Evolutionary conservation across 768 basidiomycete genomes (phyloP), one percentile per base, ranked within the genome.

Genomic region (Clitopilus hobsonii): DNA sequence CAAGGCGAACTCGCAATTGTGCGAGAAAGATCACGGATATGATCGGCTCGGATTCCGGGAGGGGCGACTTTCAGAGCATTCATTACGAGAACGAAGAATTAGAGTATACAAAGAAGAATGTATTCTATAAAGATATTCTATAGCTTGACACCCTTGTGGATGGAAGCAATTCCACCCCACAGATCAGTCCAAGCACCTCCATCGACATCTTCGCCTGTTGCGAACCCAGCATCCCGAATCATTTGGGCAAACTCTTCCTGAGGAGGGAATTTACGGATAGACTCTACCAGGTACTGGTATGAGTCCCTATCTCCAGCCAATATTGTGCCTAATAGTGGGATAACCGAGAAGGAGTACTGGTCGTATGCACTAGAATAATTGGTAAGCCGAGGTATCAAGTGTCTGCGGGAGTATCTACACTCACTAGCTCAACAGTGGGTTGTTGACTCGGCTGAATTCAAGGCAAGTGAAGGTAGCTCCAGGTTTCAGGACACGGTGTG

Each of bases 231-330:
- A 20, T 91, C 85, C 58, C 79, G 70, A 62, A 96, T 91, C 94
- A 98, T 89, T 61, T 82, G 72, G 5, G 94, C 86, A 71, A 98
- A 98, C 54, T 90, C 86, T 6, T 81, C 74, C 68, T 97, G 95
- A 10, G 83, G 77, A 24, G 95, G 95, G 76, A 98, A 98, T 61
- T 83, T 85, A 38, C 94, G 88, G 63, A 99, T 98, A 10, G 94
- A 97, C 70, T 99, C 97, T 38, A 98, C 93, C 41, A 99, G 81
- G 69, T 99, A 98, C 68, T 98, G 94, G 69, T 99, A 99, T 5
- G 94, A 96, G 20, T 84, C 88, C 20, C 96, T 81, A 71, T 99
- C 96, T 0, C 91, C 90, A 8, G 94, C 91, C n/a, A 99, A 75
- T 61, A 99, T 91, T 18, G 94, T 96, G n/a, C 97, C 97, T 47